phyloP scores from a whole-genome alignment of 228 moss, liverwort and hornwort genomes.

The Sphagnum magellanicum region DNA sequence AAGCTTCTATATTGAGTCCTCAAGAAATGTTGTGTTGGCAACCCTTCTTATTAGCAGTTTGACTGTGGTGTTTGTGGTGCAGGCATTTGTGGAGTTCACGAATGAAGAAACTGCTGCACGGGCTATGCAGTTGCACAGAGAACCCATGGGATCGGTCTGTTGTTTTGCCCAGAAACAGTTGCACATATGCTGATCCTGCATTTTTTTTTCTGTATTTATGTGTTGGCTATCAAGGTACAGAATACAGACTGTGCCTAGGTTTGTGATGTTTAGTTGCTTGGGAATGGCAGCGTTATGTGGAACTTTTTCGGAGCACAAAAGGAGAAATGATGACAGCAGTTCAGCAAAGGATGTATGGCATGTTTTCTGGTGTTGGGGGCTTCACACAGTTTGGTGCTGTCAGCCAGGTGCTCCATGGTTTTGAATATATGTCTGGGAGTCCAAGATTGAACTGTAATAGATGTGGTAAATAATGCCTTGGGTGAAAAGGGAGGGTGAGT shows the following conservation, averaged over 20 bases:
- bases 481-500: slow-evolving; percentile 2
- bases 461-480: background rate
- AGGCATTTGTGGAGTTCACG: slow-evolving; percentile 55
- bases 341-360: slow-evolving; percentile 57
- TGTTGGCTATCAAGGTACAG: no score
- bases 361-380: slow-evolving; percentile 52
- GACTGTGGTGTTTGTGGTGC: slow-evolving; percentile 1
- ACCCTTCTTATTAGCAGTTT: background rate
- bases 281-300: slow-evolving; percentile 43
- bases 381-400: slow-evolving; percentile 55
- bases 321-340: slow-evolving; percentile 67
- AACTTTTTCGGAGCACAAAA: slow-evolving; percentile 59
- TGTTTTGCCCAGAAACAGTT: background rate
- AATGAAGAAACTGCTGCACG: slow-evolving; percentile 58
- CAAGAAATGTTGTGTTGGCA: background rate
- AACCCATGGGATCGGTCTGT: slow-evolving; percentile 62
- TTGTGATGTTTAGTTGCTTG: background rate
- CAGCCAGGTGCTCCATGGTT: slow-evolving; percentile 26
- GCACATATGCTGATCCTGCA: no score
- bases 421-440: no score
- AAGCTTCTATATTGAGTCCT: no score
- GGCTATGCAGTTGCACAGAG: slow-evolving; percentile 58
- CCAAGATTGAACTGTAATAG: background rate
- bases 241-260: no score
- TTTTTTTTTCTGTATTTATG: no score